Percentiles rank a stretch among this genome's conserved stretches.
Evolutionary conservation across 352 stramenopile genomes (phyloP).

Genomic region (Globisporangium iwayamae): DNA sequence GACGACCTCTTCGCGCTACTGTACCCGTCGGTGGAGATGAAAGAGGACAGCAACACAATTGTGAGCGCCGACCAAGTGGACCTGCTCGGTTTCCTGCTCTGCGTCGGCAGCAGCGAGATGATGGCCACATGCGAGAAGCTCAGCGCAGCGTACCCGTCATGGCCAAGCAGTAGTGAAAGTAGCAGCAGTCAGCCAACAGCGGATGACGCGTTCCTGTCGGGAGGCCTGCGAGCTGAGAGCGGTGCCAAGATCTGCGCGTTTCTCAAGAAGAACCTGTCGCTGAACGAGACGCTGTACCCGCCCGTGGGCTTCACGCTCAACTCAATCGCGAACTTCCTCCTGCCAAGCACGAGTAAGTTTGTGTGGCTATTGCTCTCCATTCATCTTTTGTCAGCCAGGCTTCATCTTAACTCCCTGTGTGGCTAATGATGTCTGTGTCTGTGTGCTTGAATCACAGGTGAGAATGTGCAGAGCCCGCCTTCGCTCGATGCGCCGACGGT

Average conservation of each 20-base stretch:
- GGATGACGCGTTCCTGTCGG: conserved; percentile 18
- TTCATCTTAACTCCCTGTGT: background rate
- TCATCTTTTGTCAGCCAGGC: too few species aligned
- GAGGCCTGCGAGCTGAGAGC: conserved; percentile 32
- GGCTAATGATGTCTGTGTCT: background rate
- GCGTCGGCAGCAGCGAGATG: conserved; percentile 49
- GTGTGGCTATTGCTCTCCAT: background rate
- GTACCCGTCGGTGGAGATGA: conserved; percentile 53
- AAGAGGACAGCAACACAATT: conserved; percentile 44
- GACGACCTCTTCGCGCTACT: conserved; percentile 70
- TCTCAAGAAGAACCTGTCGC: conserved; percentile 67
- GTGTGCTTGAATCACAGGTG: background rate
- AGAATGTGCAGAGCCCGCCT: background rate
- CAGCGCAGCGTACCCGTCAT: conserved; percentile 64
- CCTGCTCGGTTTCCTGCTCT: conserved; percentile 71
- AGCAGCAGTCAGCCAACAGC: conserved; percentile 4
- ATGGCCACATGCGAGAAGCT: conserved; percentile 50
- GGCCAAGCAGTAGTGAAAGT: conserved; percentile 26
- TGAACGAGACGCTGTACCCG: conserved; percentile 82
- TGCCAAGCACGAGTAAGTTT: conserved; percentile 11
- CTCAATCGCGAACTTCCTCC: conserved; percentile 17
- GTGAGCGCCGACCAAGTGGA: conserved; percentile 67
- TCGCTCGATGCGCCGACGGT: conserved; percentile 34
- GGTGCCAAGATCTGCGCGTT: conserved; percentile 64
- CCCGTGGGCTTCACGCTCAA: conserved; percentile 63